Base-by-base conservation (phyloP, 2,329 filamentous ascomycete genomes). In the Laburnicola sp. region DNA sequence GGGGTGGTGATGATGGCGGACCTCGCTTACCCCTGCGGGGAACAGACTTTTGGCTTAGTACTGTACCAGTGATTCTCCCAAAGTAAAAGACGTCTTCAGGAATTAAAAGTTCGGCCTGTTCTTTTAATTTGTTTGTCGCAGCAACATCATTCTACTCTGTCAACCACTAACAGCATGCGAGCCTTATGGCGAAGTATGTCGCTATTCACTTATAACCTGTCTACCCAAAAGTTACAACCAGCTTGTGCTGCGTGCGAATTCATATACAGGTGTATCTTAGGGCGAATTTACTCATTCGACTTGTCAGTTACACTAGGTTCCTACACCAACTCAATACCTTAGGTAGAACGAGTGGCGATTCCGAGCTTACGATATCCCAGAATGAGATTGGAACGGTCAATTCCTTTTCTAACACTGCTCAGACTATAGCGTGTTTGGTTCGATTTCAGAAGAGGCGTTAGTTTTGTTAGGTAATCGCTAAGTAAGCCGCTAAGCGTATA, bases 81-180 rank as follows among this genome's bases (percentile, higher is more conserved):
- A 16, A 16, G 16, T 16, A 16, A 16, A 16, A 16, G 16, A 16
- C 16, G 16, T 16, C 16, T 16, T 16, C 16, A 16, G 16, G 16
- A 16, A 16, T 16, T 16, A 16, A 16, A 16, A 16, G 16, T 16
- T 16, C 16, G 16, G 16, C 3, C 34, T 66, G 27, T 50, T 64
- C 21, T 57, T 56, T 45, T 66, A 62, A 45, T 61, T 61, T 3
- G 36, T 42, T 10, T 60, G 59, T 35, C 45, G 55, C 48, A 3
- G 45, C 61, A 2, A 45, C 57, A 4, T 59, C 61, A 23, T 58
- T 62, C n/a, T 62, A 58, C 44, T 64, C 25, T 62, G 56, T 58
- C 53, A 58, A 26, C 36, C 62, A 2, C 36, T 60, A 23, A 62
- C 59, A 6, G 31, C 25, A 39, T 58, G 60, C 46, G 54, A 62